These are phyloP conservation scores for Ophiostoma fasciatum DNA, from an alignment of 2,329 filamentous ascomycete genomes.

Conservation along the genomic window DNA sequence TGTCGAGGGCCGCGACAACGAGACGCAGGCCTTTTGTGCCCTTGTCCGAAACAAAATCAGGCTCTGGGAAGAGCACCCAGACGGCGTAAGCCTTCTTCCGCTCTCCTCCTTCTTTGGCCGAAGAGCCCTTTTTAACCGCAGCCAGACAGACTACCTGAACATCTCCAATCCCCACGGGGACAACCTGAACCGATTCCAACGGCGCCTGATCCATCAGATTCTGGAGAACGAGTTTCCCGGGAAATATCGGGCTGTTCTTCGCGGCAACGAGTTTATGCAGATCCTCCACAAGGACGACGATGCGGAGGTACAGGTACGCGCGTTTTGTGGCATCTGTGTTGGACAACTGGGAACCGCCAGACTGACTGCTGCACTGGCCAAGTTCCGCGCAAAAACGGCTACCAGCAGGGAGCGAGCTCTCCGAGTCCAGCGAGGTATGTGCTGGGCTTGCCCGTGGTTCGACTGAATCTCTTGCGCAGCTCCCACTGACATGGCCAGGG, in stretches of 20 bases:
- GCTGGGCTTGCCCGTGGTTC: not conserved
- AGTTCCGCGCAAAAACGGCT: constrained; percentile 1
- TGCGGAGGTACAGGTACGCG: constrained; percentile 6
- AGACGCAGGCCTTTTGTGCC: constrained; percentile 10
- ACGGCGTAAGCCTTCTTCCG: not conserved
- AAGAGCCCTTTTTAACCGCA: too few species aligned
- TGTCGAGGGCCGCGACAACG: constrained; percentile 1
- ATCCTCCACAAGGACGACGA: constrained; percentile 7
- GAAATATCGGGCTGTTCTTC: constrained; percentile 8
- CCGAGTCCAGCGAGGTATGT: constrained; percentile 10
- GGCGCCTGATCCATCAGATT: constrained; percentile 15
- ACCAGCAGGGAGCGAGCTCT: constrained; percentile 6
- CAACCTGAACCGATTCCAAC: constrained; percentile 15
- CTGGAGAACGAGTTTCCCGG: constrained; percentile 12
- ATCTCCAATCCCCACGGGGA: constrained; percentile 14
- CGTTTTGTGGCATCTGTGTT: too few species aligned
- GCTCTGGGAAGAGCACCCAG: constrained; percentile 5
- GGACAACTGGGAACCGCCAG: too few species aligned
- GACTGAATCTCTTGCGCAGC: too few species aligned
- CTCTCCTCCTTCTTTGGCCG: too few species aligned
- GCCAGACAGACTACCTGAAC: constrained; percentile 5
- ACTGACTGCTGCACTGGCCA: too few species aligned
- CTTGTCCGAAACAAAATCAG: constrained; percentile 1
- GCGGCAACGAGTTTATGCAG: constrained; percentile 9
- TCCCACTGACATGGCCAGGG: not conserved